phyloP scores from a whole-genome alignment of 495 filamentous ascomycete species.

The Viridothelium virens region DNA sequence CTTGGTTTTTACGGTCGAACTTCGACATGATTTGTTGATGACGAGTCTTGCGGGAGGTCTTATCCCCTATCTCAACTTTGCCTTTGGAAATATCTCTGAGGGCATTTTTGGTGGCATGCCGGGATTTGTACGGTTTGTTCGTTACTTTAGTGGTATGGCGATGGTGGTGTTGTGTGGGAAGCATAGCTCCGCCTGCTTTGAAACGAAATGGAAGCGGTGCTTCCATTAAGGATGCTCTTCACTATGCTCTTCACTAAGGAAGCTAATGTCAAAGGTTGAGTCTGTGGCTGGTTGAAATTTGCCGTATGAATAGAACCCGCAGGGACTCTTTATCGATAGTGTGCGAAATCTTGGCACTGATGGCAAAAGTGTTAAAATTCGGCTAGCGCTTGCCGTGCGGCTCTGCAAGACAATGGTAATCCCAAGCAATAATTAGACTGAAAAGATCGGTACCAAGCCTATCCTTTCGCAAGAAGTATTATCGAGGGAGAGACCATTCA shows the following conservation, averaged over 20 bases:
- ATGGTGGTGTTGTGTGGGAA: constrained; percentile 64
- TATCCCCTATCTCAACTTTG: constrained; percentile 52
- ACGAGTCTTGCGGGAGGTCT: constrained; percentile 68
- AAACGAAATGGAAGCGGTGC: constrained; percentile 76
- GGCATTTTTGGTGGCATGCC: constrained; percentile 78
- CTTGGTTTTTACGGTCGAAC: constrained; percentile 85
- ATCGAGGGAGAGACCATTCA: too few species aligned
- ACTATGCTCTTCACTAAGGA: not conserved
- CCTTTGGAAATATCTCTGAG: constrained; percentile 77
- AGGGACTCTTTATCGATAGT: not conserved
- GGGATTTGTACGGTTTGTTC: constrained; percentile 86
- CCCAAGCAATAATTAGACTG: not conserved
- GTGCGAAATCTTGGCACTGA: not conserved
- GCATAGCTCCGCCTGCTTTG: constrained; percentile 66
- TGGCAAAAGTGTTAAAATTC: not conserved
- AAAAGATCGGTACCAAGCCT: not conserved
- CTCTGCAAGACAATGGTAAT: too few species aligned
- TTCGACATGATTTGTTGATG: constrained; percentile 98
- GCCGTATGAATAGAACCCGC: too few species aligned
- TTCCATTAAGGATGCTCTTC: constrained; percentile 2
- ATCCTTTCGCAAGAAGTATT: too few species aligned
- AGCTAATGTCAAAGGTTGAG: not conserved
- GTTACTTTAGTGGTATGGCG: constrained; percentile 76
- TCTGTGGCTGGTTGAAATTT: too few species aligned
- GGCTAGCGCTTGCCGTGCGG: too few species aligned